Evolutionary conservation across 2,329 filamentous ascomycete genomes (phyloP).

Genomic region (Aspergillus ochraceoroseus): DNA sequence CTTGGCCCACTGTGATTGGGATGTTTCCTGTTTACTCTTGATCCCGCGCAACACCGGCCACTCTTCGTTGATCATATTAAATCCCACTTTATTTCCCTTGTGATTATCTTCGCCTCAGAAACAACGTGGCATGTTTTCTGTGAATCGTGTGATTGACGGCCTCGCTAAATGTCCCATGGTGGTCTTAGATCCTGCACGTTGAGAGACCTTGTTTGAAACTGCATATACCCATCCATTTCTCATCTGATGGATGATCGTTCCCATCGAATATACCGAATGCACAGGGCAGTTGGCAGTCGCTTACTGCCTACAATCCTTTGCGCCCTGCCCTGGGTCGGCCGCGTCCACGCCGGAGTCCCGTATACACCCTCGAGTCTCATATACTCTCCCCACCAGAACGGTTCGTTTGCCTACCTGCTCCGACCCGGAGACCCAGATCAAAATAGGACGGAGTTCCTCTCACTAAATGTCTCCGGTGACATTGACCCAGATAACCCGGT

Average conservation of each 20-base stretch:
- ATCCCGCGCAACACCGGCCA: slow-evolving; percentile 2
- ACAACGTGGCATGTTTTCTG: slow-evolving; percentile 8
- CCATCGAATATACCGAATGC: slow-evolving; percentile 13
- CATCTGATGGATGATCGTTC: slow-evolving; percentile 22
- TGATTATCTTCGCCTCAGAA: background rate
- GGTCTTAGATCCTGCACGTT: slow-evolving; percentile 9
- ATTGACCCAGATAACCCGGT: slow-evolving; percentile 48
- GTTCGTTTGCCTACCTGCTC: slow-evolving; percentile 65
- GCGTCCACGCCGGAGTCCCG: slow-evolving; percentile 51
- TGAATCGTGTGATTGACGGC: slow-evolving; percentile 16
- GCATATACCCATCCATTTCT: slow-evolving; percentile 2
- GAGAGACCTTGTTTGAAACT: slow-evolving; percentile 7
- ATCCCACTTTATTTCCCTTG: background rate
- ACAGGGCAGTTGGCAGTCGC: slow-evolving; percentile 13
- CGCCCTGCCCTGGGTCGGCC: slow-evolving; percentile 22
- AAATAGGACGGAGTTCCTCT: slow-evolving; percentile 52
- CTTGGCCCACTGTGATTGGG: slow-evolving; percentile 8
- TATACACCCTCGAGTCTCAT: slow-evolving; percentile 75
- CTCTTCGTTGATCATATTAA: slow-evolving; percentile 1
- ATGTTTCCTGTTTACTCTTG: slow-evolving; percentile 17
- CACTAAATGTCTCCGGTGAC: slow-evolving; percentile 60
- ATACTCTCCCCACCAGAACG: slow-evolving; percentile 48
- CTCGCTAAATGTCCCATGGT: slow-evolving; percentile 17
- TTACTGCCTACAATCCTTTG: slow-evolving; percentile 16
- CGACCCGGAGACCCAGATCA: slow-evolving; percentile 49